phyloP scores from a whole-genome alignment of 305 asterid genomes.

The Solanum hybrid region DNA sequence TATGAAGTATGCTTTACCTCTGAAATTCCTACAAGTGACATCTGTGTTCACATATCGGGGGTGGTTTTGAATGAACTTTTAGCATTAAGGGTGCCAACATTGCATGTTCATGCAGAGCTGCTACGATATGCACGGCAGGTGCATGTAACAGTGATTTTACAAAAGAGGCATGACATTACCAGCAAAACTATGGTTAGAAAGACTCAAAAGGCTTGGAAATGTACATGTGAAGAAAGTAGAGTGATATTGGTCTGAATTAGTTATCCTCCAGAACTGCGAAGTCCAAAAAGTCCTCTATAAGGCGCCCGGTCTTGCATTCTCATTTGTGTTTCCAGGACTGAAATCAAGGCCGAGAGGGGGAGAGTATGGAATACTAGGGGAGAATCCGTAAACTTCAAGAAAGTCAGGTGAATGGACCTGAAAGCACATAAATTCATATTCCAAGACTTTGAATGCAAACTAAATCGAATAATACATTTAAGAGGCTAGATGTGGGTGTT shows the following conservation, averaged over 20 bases:
- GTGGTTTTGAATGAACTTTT: background rate
- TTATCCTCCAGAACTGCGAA: background rate
- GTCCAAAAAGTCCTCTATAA: background rate
- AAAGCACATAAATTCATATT: background rate
- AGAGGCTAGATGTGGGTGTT: background rate
- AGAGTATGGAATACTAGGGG: background rate
- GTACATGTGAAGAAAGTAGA: background rate
- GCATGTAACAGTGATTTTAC: background rate
- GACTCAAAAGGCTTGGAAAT: background rate
- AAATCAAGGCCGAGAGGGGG: background rate
- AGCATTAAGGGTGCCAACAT: background rate
- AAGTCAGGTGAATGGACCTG: background rate
- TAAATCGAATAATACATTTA: background rate
- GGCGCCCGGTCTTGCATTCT: background rate
- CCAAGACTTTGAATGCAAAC: background rate
- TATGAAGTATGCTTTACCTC: background rate
- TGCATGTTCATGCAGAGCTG: background rate
- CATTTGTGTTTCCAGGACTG: background rate
- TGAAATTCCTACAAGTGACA: background rate
- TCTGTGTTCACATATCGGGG: background rate
- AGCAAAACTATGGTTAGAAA: background rate
- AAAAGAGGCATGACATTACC: background rate
- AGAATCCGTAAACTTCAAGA: background rate
- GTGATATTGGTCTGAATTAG: background rate
- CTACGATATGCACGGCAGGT: background rate